Percentiles rank a stretch among this genome's conserved stretches.
phyloP scores from a whole-genome alignment of 2,329 filamentous ascomycete species.

The Colletotrichum scovillei region DNA sequence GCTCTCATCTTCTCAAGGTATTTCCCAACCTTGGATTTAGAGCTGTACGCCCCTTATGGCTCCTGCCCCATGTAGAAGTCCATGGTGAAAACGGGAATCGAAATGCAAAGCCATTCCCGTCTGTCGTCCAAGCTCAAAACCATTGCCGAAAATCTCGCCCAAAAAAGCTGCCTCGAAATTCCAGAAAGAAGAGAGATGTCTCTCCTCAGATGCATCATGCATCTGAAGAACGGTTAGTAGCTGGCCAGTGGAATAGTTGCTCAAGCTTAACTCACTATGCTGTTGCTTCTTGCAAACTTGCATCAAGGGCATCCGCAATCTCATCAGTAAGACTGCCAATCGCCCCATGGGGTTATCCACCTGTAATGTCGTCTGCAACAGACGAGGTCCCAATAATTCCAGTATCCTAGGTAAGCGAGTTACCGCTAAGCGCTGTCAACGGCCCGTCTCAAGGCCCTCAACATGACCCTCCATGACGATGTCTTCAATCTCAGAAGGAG shows the following conservation, averaged over 20 bases:
- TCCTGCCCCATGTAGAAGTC: background rate
- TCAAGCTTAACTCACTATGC: background rate
- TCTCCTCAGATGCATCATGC: background rate
- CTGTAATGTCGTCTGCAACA: background rate
- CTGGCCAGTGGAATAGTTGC: background rate
- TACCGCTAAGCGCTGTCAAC: background rate
- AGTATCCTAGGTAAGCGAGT: background rate
- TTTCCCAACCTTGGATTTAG: background rate
- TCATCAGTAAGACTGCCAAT: background rate
- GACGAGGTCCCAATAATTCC: background rate
- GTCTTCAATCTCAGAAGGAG: background rate
- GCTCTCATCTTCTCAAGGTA: background rate
- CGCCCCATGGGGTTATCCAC: background rate
- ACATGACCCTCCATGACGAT: background rate
- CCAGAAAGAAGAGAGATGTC: background rate
- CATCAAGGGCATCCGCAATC: background rate
- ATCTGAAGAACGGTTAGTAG: background rate
- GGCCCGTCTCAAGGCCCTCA: background rate
- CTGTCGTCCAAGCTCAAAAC: background rate
- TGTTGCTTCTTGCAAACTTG: background rate
- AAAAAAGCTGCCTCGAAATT: background rate
- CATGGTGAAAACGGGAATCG: background rate
- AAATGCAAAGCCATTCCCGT: background rate
- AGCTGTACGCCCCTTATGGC: background rate
- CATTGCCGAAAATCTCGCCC: background rate